Evolutionary conservation across 306 rosid genomes (phyloP), one percentile per base, ranked within the genome.

Genomic region (Trifolium repens): DNA sequence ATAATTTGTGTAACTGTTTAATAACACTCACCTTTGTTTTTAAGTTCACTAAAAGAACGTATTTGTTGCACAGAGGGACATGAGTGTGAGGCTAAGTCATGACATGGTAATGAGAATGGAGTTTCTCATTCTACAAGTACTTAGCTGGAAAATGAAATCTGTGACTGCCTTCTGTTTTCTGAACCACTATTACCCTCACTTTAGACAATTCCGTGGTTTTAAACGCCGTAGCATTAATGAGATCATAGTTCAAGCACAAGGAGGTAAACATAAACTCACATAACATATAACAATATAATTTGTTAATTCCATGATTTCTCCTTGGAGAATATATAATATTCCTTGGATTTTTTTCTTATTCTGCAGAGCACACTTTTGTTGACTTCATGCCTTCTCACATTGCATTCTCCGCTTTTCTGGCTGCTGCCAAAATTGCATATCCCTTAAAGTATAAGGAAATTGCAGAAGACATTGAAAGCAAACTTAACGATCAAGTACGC

Each of bases 181-280:
- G n/a, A 59, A 80, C 22, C 0, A 80, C 66, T 74, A 46, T 60
- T 67, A 74, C 17, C 65, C 42, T 44, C 6, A 0, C 16, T 74
- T 67, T 9, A 59, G 5, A 37, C 1, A 0, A 1, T 2, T 26
- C 0, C 69, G 83, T 13, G 75, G 79, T 16, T 74, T 80, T 63
- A 74, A 35, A 40, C 72, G 71, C 3, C 75, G 66, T 43, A 22
- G 32, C 24, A 80, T 74, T 6, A 59, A 74, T 74, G 71, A 73
- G 52, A 80, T 74, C 65, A 68, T 80, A 40, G 76, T 80, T 52
- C 76, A 80, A 10, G 44, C 79, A 59, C 75, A 67, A 58, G 79
- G 75, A 47, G 84, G 79, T 74, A 47, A 67, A 12, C 9, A 59
- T 4, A 59, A 59, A 46, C 53, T 69, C 9, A 16, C 49, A 19